Evolutionary conservation across 805 yeast species (phyloP).

Genomic region (Scheffersomyces ergatensis): DNA sequence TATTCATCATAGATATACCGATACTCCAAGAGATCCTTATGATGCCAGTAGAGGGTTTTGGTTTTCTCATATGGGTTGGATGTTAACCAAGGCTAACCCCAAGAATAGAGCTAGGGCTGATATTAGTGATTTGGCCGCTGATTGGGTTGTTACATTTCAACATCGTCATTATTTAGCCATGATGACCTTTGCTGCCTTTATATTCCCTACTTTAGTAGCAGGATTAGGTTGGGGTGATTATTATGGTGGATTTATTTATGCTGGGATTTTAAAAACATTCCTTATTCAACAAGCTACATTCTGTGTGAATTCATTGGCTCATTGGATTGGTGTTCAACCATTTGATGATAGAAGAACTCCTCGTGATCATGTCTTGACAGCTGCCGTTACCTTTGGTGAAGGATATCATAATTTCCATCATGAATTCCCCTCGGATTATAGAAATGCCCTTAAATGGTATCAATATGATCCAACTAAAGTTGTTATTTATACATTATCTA

Average conservation of each 20-base stretch:
- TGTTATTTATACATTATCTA: slow-evolving; percentile 55
- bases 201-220: slow-evolving; percentile 60
- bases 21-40: slow-evolving; percentile 79
- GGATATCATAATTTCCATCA: slow-evolving; percentile 91
- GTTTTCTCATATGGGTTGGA: slow-evolving; percentile 87
- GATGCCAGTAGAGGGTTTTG: slow-evolving; percentile 83
- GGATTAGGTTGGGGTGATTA: slow-evolving; percentile 58
- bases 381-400: slow-evolving; percentile 83
- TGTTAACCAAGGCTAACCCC: slow-evolving; percentile 78
- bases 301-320: slow-evolving; percentile 84
- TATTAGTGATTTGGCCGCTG: slow-evolving; percentile 71
- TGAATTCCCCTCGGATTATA: slow-evolving; percentile 85
- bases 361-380: slow-evolving; percentile 77
- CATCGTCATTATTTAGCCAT: slow-evolving; percentile 71
- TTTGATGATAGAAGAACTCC: slow-evolving; percentile 87
- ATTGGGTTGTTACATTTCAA: slow-evolving; percentile 78
- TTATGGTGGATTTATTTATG: slow-evolving; percentile 77
- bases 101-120: slow-evolving; percentile 79
- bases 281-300: slow-evolving; percentile 82
- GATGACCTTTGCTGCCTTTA: slow-evolving; percentile 58
- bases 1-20: slow-evolving; percentile 84
- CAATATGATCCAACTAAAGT: slow-evolving; percentile 83
- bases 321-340: slow-evolving; percentile 84
- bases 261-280: slow-evolving; percentile 67
- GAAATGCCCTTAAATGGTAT: slow-evolving; percentile 85